These are phyloP conservation scores for Phytophthora podocarpi DNA, from an alignment of 352 stramenopile species.

Conservation along the genomic window DNA sequence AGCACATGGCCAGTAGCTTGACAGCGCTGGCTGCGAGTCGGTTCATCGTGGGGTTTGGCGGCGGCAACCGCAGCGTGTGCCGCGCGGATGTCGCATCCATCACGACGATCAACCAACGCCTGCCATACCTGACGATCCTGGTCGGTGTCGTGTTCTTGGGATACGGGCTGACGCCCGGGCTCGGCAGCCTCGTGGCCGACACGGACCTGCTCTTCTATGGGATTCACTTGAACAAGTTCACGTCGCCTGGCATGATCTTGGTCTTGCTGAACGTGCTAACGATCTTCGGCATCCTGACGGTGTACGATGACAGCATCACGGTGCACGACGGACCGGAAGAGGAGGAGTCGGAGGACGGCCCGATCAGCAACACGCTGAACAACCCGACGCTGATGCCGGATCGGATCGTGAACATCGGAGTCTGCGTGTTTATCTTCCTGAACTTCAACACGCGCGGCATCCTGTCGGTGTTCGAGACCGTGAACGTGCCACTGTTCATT, in stretches of 20 bases:
- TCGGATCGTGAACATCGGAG: slow-evolving; percentile 66
- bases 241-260: slow-evolving; percentile 63
- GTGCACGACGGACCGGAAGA: slow-evolving; percentile 62
- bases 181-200: slow-evolving; percentile 62
- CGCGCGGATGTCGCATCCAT: slow-evolving; percentile 71
- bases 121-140: slow-evolving; percentile 77
- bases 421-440: slow-evolving; percentile 72
- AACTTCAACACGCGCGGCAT: slow-evolving; percentile 80
- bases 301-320: slow-evolving; percentile 60
- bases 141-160: slow-evolving; percentile 74
- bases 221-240: slow-evolving; percentile 78
- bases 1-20: slow-evolving; percentile 60
- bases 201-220: slow-evolving; percentile 52
- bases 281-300: slow-evolving; percentile 60
- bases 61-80: slow-evolving; percentile 75
- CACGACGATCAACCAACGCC: slow-evolving; percentile 69
- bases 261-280: slow-evolving; percentile 62
- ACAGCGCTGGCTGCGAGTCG: slow-evolving; percentile 54
- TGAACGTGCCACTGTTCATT: slow-evolving; percentile 81
- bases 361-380: slow-evolving; percentile 46
- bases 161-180: slow-evolving; percentile 66
- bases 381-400: slow-evolving; percentile 51
- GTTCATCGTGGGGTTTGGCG: slow-evolving; percentile 77
- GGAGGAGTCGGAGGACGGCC: slow-evolving; percentile 26
- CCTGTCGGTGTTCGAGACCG: slow-evolving; percentile 78